A percentile compares a stretch with the other conserved stretches of the same genome.
phyloP scores from a whole-genome alignment of 352 stramenopile genomes.

The Phytopythium sindhum region DNA sequence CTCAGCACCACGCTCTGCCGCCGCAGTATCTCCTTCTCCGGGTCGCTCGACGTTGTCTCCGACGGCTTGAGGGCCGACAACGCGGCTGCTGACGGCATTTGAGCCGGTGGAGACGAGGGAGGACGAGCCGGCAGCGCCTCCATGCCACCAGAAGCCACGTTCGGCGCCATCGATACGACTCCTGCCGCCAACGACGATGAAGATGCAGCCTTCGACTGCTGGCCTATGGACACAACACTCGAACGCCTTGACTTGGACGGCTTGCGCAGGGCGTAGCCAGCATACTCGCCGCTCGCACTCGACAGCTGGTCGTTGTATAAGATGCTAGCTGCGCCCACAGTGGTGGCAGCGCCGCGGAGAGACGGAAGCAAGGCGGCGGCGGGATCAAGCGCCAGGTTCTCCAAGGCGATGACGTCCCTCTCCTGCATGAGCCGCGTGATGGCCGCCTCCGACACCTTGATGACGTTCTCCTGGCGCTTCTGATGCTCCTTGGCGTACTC shows the following conservation, averaged over 20 bases:
- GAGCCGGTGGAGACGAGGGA: neutral
- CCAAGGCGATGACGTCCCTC: constrained; percentile 35
- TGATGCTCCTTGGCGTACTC: constrained; percentile 59
- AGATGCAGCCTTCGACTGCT: neutral
- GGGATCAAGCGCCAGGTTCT: constrained; percentile 31
- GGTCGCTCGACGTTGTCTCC: neutral
- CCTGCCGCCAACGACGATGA: neutral
- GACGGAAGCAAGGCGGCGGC: neutral
- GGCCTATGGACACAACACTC: neutral
- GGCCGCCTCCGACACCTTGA: constrained; percentile 56
- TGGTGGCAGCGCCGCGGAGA: neutral
- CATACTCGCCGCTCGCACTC: neutral
- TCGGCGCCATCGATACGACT: neutral
- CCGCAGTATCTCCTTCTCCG: constrained; percentile 36
- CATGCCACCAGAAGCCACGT: neutral
- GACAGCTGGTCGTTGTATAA: neutral
- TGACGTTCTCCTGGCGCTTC: constrained; percentile 52
- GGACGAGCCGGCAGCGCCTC: neutral
- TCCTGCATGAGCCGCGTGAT: constrained; percentile 65
- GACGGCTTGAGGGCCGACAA: neutral
- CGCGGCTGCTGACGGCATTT: neutral
- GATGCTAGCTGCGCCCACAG: neutral
- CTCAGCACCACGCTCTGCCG: constrained; percentile 29
- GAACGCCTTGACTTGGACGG: neutral
- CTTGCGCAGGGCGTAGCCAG: constrained; percentile 6